Evolutionary conservation across 306 rosid genomes (phyloP).

Genomic region (Prunus mira): DNA sequence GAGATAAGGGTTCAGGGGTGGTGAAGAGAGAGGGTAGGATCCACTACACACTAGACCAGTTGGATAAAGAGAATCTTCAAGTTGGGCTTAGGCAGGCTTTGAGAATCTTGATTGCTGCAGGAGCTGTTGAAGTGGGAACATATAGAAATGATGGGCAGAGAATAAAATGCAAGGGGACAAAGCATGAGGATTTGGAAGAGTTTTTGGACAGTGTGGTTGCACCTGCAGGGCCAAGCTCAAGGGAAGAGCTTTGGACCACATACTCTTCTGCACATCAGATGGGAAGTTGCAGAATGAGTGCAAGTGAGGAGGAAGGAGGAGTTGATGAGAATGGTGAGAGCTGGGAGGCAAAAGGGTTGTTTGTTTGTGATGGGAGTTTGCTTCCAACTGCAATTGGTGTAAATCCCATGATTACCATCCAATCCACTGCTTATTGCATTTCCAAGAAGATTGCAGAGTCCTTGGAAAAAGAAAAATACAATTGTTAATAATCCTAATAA

Average conservation of each 20-base stretch:
- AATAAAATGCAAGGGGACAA: constrained; percentile 55
- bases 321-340: constrained; percentile 79
- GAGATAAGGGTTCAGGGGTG: constrained; percentile 83
- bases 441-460: constrained; percentile 65
- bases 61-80: constrained; percentile 63
- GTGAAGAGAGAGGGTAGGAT: constrained; percentile 49
- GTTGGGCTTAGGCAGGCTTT: constrained; percentile 62
- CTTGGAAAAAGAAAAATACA: constrained; percentile 23
- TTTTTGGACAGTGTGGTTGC: constrained; percentile 56
- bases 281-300: constrained; percentile 80
- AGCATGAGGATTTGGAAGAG: constrained; percentile 61
- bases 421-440: constrained; percentile 83
- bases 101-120: constrained; percentile 80
- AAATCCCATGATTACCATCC: constrained; percentile 92
- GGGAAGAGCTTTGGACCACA: constrained; percentile 54
- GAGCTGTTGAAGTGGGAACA: constrained; percentile 94
- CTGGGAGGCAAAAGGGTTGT: constrained; percentile 88
- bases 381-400: constrained; percentile 84
- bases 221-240: constrained; percentile 61
- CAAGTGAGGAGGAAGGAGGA: constrained; percentile 61
- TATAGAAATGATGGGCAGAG: constrained; percentile 86
- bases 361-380: constrained; percentile 85
- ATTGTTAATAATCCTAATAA: neutral
- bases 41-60: constrained; percentile 43
- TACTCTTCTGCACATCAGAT: constrained; percentile 76